These are phyloP conservation scores for Elaphomyces granulatus DNA, from an alignment of 495 filamentous ascomycete genomes.

Conservation along the genomic window DNA sequence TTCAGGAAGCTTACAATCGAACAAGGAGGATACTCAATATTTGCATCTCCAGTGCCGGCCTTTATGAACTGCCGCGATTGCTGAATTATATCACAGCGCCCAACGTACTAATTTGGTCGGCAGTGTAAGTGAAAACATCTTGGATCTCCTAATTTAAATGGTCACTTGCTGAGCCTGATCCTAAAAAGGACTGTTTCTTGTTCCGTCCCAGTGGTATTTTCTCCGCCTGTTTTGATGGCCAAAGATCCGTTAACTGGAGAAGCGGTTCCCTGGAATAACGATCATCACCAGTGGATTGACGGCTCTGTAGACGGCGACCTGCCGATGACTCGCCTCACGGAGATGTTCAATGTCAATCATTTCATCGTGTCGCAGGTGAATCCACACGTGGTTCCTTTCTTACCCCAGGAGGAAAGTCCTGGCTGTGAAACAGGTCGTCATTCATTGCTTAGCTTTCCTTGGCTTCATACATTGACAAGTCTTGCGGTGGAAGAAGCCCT, in stretches of 20 bases:
- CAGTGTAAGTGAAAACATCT: conserved; percentile 45
- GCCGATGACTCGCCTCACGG: conserved; percentile 77
- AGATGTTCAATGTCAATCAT: conserved; percentile 98
- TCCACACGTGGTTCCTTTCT: conserved; percentile 83
- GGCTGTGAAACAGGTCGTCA: conserved; percentile 21
- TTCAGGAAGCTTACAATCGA: conserved; percentile 89
- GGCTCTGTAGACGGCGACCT: conserved; percentile 90
- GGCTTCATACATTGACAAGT: conserved; percentile 54
- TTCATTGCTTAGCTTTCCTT: conserved; percentile 32
- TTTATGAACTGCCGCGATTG: conserved; percentile 74
- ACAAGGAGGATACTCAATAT: conserved; percentile 86
- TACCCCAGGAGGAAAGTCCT: conserved; percentile 53
- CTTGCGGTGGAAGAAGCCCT: conserved; percentile 70
- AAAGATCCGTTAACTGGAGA: conserved; percentile 74
- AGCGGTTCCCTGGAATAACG: conserved; percentile 68
- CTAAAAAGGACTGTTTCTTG: conserved; percentile 62
- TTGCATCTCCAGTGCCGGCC: conserved; percentile 70
- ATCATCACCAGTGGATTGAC: conserved; percentile 76
- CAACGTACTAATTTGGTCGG: conserved; percentile 93
- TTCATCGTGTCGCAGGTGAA: conserved; percentile 97
- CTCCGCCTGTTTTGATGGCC: conserved; percentile 58
- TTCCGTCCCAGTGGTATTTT: conserved; percentile 80
- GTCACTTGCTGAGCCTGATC: neutral
- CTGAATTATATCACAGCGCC: conserved; percentile 90
- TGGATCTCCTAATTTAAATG: neutral